These are phyloP conservation scores for Takakia lepidozioides DNA, from an alignment of 225 moss, liverwort and hornwort species.

Conservation along the genomic window DNA sequence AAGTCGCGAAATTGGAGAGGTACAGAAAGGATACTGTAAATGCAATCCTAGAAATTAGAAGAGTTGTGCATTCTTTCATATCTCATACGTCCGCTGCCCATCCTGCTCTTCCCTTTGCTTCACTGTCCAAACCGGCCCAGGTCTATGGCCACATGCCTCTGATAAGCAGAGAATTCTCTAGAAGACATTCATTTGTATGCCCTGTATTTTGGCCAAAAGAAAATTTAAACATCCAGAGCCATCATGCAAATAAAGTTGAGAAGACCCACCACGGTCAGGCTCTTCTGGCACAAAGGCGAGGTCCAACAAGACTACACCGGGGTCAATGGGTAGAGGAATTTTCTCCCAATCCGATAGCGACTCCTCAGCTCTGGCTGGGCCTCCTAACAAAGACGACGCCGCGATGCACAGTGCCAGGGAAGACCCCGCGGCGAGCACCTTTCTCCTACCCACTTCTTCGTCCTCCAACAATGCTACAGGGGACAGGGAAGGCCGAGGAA, in stretches of 20 bases:
- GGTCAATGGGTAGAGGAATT: slow-evolving; percentile 55
- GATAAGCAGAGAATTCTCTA: too few relatives aligned
- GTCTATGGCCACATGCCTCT: too few relatives aligned
- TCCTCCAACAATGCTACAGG: slow-evolving; percentile 12
- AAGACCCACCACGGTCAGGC: slow-evolving; percentile 50
- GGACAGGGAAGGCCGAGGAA: too few relatives aligned
- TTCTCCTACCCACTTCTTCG: slow-evolving; percentile 25
- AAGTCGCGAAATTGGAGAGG: too few relatives aligned
- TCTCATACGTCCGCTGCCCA: not conserved
- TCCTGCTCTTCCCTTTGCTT: not conserved
- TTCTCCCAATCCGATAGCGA: slow-evolving; percentile 70
- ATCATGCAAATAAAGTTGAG: not conserved
- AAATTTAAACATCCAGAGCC: not conserved
- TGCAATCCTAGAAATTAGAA: too few relatives aligned
- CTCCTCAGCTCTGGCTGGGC: slow-evolving; percentile 44
- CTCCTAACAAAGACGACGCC: slow-evolving; percentile 22
- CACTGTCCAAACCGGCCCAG: too few relatives aligned
- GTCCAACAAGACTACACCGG: slow-evolving; percentile 80
- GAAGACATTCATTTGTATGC: not conserved
- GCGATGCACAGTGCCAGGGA: slow-evolving; percentile 19
- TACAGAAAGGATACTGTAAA: too few relatives aligned
- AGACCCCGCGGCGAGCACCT: slow-evolving; percentile 19
- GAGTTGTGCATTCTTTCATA: too few relatives aligned
- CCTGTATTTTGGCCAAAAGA: not conserved
- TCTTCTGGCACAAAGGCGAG: slow-evolving; percentile 89